Base-by-base conservation (phyloP, 768 basidiomycete species). In the Suillus hirtellus region DNA sequence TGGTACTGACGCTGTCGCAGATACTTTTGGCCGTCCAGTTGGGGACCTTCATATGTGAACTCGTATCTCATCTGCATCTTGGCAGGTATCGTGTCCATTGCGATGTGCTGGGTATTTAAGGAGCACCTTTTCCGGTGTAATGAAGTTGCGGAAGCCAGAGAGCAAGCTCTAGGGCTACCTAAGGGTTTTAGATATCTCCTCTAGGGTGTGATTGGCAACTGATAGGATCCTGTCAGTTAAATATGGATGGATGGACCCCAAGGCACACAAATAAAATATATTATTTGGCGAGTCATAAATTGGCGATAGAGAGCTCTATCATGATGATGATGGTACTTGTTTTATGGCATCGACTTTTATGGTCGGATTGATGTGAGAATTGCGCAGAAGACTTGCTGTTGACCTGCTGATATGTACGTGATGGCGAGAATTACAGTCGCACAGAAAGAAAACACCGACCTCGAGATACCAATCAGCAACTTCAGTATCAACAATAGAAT, bases 1-100 rank as follows among this genome's bases (percentile, higher is more conserved):
- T 12, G 38, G 8, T 14, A 50, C 53, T 24, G 11, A 34, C 17
- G 1, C 38, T 3, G 5, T 43, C 24, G 19, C 64, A 85, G 85
- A 43, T 89, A 89, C 67, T 75, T 85, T 15, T 92, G 88, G 87
- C 89, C 87, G 9, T 76, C 73, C 34, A 67, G 72, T 5, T 93
- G 89, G 89, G 90, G 88, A 0, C 89, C 87, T 3, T 82, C 82
- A 5, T 94, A 93, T 71, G 72, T 72, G 15, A 79, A 83, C 42
- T 90, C 89, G 1, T 95, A 89, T 74, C 82, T 81, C 19, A 88
- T 95, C 63, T 90, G 88, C 74, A 86, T 89, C 44, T 75, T 84
- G 56, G 81, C 82, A 66, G 85, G 80, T 64, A 80, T 81, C 12
- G 60, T 82, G 35, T 73, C 79, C 3, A 82, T 87, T 34, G 65